Conservation (phyloP, 805 yeast genomes). For the Maudiozyma pseudohumilis region DNA sequence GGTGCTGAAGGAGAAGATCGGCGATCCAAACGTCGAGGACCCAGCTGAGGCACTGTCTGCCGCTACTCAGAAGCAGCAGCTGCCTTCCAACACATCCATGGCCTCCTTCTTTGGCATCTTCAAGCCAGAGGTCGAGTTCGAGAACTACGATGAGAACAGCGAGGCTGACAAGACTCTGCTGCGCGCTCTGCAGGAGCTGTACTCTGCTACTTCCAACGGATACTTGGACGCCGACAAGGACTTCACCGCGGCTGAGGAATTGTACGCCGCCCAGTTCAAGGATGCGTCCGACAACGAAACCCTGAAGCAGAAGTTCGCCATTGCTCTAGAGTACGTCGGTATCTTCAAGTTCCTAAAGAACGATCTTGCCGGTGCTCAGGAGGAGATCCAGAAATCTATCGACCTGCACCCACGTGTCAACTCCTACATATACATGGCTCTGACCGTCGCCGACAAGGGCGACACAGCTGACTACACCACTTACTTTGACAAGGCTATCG, state of each 20-base stretch:
- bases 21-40: not conserved
- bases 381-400: conserved; percentile 55
- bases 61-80: conserved; percentile 31
- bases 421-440: conserved; percentile 72
- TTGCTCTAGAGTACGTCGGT: conserved; percentile 78
- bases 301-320: conserved; percentile 38
- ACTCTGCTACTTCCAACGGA: conserved; percentile 33
- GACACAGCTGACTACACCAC: conserved; percentile 57
- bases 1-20: conserved; percentile 49
- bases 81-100: conserved; percentile 78
- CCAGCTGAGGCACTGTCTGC: not conserved
- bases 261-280: conserved; percentile 17
- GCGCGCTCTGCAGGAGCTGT: conserved; percentile 52
- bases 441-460: conserved; percentile 73
- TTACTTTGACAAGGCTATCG: conserved; percentile 64
- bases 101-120: conserved; percentile 87
- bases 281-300: conserved; percentile 21
- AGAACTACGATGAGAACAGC: conserved; percentile 40
- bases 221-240: conserved; percentile 31
- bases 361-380: conserved; percentile 55
- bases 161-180: conserved; percentile 56
- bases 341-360: conserved; percentile 75
- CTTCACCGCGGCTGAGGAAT: conserved; percentile 46
- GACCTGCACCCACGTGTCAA: conserved; percentile 65
- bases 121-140: conserved; percentile 41